Conservation (phyloP, 2,329 filamentous ascomycete genomes). For the Sporothrix sp. region DNA sequence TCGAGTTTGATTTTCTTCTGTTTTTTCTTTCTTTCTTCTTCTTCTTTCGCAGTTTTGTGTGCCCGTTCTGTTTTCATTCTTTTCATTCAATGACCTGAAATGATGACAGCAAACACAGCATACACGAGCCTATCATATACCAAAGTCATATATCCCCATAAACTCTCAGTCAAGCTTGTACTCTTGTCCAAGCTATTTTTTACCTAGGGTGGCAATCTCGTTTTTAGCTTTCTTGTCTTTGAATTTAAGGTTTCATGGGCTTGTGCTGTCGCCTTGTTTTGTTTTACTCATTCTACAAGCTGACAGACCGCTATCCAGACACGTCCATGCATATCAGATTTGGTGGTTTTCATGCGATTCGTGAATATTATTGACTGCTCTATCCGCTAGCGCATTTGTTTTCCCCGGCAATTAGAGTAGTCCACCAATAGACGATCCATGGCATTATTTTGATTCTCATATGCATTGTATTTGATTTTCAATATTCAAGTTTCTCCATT, state of each 20-base stretch:
- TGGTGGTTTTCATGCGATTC: not conserved
- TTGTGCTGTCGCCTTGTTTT: not conserved
- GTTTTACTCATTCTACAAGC: not conserved
- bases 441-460: too few relatives aligned
- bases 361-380: too few relatives aligned
- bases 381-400: too few relatives aligned
- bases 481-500: not conserved
- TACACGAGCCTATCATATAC: too few relatives aligned
- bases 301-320: not conserved
- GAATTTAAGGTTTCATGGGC: too few relatives aligned
- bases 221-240: not conserved
- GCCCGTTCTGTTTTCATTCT: not conserved
- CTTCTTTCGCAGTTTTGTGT: not conserved
- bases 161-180: not conserved
- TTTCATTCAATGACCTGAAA: too few relatives aligned
- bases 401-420: too few relatives aligned
- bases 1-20: conserved; percentile 14
- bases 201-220: not conserved
- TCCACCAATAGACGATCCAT: too few relatives aligned
- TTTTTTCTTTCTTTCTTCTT: not conserved
- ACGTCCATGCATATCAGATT: not conserved
- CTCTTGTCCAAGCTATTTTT: not conserved
- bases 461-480: not conserved
- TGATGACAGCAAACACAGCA: too few relatives aligned
- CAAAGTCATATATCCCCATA: not conserved